Base-by-base conservation (phyloP, 441 rosid genomes). In the Gossypium trilobum region DNA sequence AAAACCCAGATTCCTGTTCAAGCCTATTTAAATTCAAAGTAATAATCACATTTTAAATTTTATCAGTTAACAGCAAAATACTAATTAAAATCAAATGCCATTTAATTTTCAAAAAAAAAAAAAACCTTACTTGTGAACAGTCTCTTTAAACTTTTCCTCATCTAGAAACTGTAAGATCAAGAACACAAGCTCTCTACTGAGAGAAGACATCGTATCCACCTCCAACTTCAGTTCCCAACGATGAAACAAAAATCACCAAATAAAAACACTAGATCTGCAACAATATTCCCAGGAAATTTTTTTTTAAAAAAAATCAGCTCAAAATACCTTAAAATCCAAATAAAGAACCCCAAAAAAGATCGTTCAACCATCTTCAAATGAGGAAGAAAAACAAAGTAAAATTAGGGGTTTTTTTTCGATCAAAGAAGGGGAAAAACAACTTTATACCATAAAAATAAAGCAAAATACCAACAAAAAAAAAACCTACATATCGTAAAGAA, bases 131-230 rank as follows among this genome's bases (percentile, higher is more conserved):
- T 85, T 94, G 83, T 94, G 95, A 84, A 94, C 98, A 84, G 98
- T 94, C 85, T 94, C 98, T 77, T 88, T 92, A 82, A 94, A 94
- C 85, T 94, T 94, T 78, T 94, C 98, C 84, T 94, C 98, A 75
- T 93, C 98, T 5, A 93, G 88, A 81, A 93, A 93, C 90, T 93
- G 97, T 85, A 93, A 81, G 82, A 93, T 93, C 90, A 93, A 78
- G 87, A 93, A 93, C 74, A 93, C 98, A n/a, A 93, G 95, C 91
- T 93, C 98, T 84, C 98, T 86, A 81, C 98, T 93, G 74, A 93
- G 96, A 82, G 98, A 93, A 25, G 97, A 91, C 98, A 93, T 93
- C 82, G 73, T 73, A 72, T 77, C 75, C 54, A 27, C 31, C 75
- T 86, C 81, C 78, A 80, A 68, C 74, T 79, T 80, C 61, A 39